Evolutionary conservation across 2,329 filamentous ascomycete species (phyloP).

Genomic region (Stachybotrys elegans): DNA sequence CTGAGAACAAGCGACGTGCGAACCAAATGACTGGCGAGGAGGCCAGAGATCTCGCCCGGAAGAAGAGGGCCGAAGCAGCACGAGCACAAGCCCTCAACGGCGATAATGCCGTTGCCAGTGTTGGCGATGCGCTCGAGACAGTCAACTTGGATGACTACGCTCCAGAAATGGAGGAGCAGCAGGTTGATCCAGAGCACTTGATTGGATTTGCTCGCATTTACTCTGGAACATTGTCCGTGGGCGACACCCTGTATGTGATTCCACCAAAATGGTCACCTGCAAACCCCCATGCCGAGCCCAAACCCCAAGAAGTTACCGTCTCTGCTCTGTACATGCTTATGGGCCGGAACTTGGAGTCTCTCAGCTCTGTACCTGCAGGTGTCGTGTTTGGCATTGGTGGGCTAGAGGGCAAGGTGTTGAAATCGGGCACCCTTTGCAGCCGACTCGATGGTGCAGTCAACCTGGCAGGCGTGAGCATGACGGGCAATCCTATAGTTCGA

Average conservation of each 20-base stretch:
- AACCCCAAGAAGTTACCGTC: constrained; percentile 77
- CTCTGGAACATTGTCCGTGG: constrained; percentile 83
- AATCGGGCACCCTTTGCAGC: constrained; percentile 90
- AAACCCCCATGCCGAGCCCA: constrained; percentile 63
- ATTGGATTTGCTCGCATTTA: constrained; percentile 94
- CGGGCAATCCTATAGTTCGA: constrained; percentile 85
- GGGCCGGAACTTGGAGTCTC: constrained; percentile 80
- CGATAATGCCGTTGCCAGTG: constrained; percentile 45
- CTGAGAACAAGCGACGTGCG: constrained; percentile 70
- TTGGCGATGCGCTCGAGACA: constrained; percentile 57
- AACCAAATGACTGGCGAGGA: constrained; percentile 82
- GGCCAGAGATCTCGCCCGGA: constrained; percentile 78
- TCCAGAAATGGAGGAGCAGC: constrained; percentile 46
- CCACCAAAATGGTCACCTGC: constrained; percentile 90
- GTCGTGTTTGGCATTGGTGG: constrained; percentile 94
- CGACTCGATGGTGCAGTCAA: constrained; percentile 83
- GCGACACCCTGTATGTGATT: constrained; percentile 85
- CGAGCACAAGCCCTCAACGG: constrained; percentile 61
- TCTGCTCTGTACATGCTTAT: constrained; percentile 92
- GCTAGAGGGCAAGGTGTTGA: constrained; percentile 88
- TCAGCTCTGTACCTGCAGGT: constrained; percentile 82
- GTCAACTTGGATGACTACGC: constrained; percentile 52
- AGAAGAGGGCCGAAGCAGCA: constrained; percentile 85
- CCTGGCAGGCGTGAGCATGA: constrained; percentile 75
- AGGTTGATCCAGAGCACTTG: constrained; percentile 75